Conservation (phyloP, 2,329 filamentous ascomycete genomes). For the Fusarium brevicatenulatum region DNA sequence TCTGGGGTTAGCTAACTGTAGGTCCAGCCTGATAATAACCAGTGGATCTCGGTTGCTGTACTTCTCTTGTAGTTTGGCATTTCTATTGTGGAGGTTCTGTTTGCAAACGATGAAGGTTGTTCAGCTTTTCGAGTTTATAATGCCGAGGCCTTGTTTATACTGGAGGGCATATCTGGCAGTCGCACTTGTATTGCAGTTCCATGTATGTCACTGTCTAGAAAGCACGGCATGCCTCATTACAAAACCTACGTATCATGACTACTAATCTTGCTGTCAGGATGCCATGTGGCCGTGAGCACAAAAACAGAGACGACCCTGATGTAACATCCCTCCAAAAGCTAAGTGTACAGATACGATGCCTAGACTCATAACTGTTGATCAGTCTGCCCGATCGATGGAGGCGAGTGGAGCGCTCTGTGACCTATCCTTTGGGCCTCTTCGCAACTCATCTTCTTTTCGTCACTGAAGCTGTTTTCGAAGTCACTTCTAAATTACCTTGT, state of each 20-base stretch:
- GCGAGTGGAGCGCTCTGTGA: too few species aligned
- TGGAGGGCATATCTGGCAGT: neutral
- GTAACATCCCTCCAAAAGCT: neutral
- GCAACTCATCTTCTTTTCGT: neutral
- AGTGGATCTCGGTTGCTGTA: too few species aligned
- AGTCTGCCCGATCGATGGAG: neutral
- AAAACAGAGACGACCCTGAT: neutral
- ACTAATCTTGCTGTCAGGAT: neutral
- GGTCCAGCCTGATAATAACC: too few species aligned
- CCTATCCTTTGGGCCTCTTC: too few species aligned
- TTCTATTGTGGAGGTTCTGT: fast-evolving
- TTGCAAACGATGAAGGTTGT: neutral
- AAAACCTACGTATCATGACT: neutral
- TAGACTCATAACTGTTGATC: neutral
- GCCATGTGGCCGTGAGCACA: neutral
- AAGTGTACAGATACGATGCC: fast-evolving
- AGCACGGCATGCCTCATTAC: fast-evolving
- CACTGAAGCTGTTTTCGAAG: fast-evolving
- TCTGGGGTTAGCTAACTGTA: too few species aligned
- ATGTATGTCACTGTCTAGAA: neutral
- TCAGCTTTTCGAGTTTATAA: neutral
- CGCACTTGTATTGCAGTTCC: neutral
- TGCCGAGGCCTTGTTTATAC: neutral
- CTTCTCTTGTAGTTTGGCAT: too few species aligned
- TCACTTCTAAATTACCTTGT: fast-evolving